A percentile compares a stretch with the other conserved stretches of the same genome.
These are phyloP conservation scores for Saccharomycopsis hybrid DNA, from an alignment of 1,139 yeast species.

Conservation along the genomic window DNA sequence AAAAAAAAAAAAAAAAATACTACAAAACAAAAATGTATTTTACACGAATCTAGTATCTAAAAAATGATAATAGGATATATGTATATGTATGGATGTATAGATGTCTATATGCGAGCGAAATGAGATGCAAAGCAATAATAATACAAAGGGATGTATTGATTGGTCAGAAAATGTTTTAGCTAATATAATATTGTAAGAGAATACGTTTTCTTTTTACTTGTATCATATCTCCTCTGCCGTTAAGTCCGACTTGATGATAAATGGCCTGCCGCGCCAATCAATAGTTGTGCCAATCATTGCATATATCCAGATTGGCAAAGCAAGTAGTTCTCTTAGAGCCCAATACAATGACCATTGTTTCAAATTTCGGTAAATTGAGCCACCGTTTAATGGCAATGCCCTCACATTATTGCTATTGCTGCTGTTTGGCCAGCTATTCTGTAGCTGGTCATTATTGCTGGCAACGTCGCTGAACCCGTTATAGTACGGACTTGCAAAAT, in stretches of 20 bases:
- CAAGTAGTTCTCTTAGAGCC: conserved; percentile 64
- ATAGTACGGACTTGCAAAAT: conserved; percentile 20
- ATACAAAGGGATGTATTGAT: no score
- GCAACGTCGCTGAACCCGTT: conserved; percentile 12
- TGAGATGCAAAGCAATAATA: no score
- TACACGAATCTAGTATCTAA: no score
- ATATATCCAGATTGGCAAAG: conserved; percentile 76
- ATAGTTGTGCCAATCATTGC: conserved; percentile 78
- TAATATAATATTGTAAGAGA: no score
- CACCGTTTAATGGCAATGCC: conserved; percentile 22
- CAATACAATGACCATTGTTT: conserved; percentile 44
- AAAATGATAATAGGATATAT: no score
- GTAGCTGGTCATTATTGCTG: neutral
- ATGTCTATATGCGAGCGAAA: no score
- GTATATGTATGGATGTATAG: no score
- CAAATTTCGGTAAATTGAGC: neutral
- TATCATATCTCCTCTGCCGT: conserved; percentile 40
- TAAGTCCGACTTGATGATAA: conserved; percentile 63
- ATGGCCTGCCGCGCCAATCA: conserved; percentile 80
- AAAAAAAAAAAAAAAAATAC: no score
- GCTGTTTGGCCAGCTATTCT: neutral
- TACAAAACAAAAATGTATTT: no score
- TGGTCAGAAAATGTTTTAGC: no score
- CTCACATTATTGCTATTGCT: conserved; percentile 31
- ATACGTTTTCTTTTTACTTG: neutral